Percentiles rank a stretch among this genome's conserved stretches.
phyloP scores from a whole-genome alignment of 306 rosid genomes.

The Begonia peltatifolia region DNA sequence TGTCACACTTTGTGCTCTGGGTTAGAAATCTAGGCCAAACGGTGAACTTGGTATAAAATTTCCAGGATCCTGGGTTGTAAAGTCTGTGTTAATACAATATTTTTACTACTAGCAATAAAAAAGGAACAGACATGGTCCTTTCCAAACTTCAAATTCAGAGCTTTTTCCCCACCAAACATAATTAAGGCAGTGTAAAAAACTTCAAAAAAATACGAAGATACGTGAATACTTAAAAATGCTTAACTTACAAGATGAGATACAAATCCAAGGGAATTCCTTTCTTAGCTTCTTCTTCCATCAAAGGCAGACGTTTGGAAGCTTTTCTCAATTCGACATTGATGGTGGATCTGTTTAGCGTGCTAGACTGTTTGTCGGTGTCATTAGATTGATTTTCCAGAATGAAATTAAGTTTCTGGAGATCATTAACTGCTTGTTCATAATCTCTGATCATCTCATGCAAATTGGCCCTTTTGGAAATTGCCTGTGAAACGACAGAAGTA shows the following conservation, averaged over 20 bases:
- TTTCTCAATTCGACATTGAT: constrained; percentile 40
- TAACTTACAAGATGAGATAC: constrained; percentile 78
- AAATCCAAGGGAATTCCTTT: constrained; percentile 51
- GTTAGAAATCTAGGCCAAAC: no score
- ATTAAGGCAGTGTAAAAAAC: neutral
- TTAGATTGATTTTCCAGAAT: constrained; percentile 49
- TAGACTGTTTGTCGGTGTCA: constrained; percentile 30
- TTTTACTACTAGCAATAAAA: no score
- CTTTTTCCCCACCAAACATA: neutral
- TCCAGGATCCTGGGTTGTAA: no score
- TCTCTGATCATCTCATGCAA: constrained; percentile 80
- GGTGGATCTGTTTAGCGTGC: constrained; percentile 37
- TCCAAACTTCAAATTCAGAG: no score
- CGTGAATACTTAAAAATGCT: constrained; percentile 1
- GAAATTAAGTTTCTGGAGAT: constrained; percentile 46
- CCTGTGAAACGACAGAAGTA: constrained; percentile 29
- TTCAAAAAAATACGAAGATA: neutral
- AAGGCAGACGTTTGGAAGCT: constrained; percentile 36
- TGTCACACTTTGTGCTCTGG: no score
- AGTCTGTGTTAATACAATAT: no score
- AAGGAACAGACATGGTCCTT: no score
- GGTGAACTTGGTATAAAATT: no score
- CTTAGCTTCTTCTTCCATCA: constrained; percentile 62
- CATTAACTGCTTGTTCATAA: constrained; percentile 57
- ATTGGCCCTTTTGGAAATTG: constrained; percentile 84